Evolutionary conservation across 768 basidiomycete species (phyloP).

Genomic region (Boletus barrowsii): DNA sequence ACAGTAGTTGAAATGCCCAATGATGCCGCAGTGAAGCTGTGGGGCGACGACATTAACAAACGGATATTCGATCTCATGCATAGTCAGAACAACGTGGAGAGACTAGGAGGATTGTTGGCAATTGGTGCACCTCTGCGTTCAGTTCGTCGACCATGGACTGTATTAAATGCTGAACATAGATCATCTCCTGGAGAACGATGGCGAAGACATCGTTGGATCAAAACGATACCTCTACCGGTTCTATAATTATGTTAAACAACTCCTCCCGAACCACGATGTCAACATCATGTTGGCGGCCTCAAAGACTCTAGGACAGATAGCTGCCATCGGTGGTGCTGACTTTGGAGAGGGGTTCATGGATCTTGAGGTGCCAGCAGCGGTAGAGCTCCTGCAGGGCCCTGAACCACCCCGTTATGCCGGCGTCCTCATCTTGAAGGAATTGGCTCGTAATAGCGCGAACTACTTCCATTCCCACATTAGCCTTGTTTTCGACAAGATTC

Average conservation of each 20-base stretch:
- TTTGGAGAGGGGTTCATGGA: conserved; percentile 91
- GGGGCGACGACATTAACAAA: conserved; percentile 82
- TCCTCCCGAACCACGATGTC: conserved; percentile 88
- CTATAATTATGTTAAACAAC: conserved; percentile 89
- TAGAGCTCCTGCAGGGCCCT: conserved; percentile 69
- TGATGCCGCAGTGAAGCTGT: conserved; percentile 75
- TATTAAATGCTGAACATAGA: conserved; percentile 39
- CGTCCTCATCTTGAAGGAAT: conserved; percentile 89
- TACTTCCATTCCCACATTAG: conserved; percentile 88
- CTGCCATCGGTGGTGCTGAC: conserved; percentile 74
- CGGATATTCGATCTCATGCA: conserved; percentile 81
- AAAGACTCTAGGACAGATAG: conserved; percentile 87
- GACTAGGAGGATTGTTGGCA: conserved; percentile 82
- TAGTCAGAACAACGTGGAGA: conserved; percentile 72
- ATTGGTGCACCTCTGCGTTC: conserved; percentile 56
- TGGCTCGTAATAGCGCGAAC: conserved; percentile 83
- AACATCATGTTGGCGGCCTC: conserved; percentile 94
- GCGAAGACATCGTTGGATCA: conserved; percentile 78
- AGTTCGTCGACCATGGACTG: background rate
- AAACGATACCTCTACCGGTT: conserved; percentile 80
- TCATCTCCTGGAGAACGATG: conserved; percentile 70
- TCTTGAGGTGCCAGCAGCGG: conserved; percentile 80
- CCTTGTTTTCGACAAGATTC: conserved; percentile 88
- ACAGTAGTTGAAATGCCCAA: conserved; percentile 78
- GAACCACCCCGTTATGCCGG: conserved; percentile 91